Evolutionary conservation across 176 grass and related monocot genomes (phyloP), one percentile per base, ranked within the genome.

Genomic region (Poa pratensis): DNA sequence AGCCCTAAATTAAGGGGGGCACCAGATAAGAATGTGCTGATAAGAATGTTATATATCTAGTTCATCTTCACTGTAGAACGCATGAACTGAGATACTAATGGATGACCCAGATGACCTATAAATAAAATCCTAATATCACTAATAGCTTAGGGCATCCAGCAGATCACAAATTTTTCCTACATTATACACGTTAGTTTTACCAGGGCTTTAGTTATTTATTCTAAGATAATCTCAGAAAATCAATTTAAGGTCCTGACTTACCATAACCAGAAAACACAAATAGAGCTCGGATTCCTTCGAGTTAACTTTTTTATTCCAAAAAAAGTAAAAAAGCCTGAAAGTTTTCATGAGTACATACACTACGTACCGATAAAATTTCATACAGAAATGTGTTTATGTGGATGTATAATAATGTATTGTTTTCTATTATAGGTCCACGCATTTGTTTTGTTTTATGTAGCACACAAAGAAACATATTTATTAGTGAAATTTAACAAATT

Each of bases 1-100:
- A 58, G 70, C 46, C 46, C 69, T 26, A 72, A 83, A 5, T 78
- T 0, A 58, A 37, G 28, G 69, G 14, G 11, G 62, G 83, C 30
- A 60, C 27, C 19, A 27, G 71, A 72, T 23, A 84, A 53, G 2
- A 61, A 40, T 64, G 5, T 55, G 23, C 32, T 24, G 16, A 49
- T 1, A 10, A 55, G 48, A 11, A 85, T 26, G 66, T 12, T 58
- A 58, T 15, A 58, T 15, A 15, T 51, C 50, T 45, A 57, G 14
- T 20, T 80, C 68, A 43, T 61, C 32, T 58, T 51, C 30, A 76
- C 27, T 30, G 46, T 9, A 5, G 76, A 7, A 80, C 62, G 75
- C 30, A 18, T 34, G 34, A 9, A 69, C 35, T 18, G 51, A 77
- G 52, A 81, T 59, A 62, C 9, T 63, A 65, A 34, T 53, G 23